These are phyloP conservation scores for Rosa lucieae DNA, from an alignment of 306 rosid species.

Conservation along the genomic window DNA sequence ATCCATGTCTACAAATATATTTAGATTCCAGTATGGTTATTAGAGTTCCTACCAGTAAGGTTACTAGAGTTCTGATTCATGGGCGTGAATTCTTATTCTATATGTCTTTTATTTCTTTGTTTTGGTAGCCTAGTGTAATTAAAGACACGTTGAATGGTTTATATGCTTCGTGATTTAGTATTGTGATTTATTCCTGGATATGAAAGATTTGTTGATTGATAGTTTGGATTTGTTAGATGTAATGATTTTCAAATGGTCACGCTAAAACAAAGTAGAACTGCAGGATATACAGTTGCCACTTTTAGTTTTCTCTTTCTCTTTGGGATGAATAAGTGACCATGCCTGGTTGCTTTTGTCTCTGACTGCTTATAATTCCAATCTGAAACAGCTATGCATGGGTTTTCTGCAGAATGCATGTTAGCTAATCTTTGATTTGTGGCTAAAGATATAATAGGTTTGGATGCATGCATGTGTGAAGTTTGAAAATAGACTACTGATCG, in stretches of 20 bases:
- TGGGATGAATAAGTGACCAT: neutral
- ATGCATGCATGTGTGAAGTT: neutral
- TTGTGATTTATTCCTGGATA: too few species aligned
- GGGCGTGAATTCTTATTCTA: too few species aligned
- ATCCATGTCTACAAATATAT: too few species aligned
- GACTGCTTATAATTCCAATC: neutral
- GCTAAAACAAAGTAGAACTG: neutral
- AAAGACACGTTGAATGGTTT: too few species aligned
- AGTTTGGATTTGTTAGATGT: neutral
- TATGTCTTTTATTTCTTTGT: too few species aligned
- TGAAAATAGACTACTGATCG: neutral
- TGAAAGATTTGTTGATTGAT: too few species aligned
- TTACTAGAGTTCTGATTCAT: too few species aligned
- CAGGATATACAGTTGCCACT: neutral
- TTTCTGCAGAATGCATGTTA: slow-evolving; percentile 6
- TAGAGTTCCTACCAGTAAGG: too few species aligned
- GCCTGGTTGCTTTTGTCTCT: slow-evolving; percentile 23
- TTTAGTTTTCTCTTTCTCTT: neutral
- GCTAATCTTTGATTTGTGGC: neutral
- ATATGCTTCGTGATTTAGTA: too few species aligned
- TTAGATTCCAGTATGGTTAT: too few species aligned
- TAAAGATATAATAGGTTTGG: neutral
- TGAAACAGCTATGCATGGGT: slow-evolving; percentile 2
- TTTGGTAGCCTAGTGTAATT: too few species aligned
- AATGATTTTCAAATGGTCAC: neutral